phyloP scores from a whole-genome alignment of 2,329 filamentous ascomycete genomes.

The Cladosporium sp. region DNA sequence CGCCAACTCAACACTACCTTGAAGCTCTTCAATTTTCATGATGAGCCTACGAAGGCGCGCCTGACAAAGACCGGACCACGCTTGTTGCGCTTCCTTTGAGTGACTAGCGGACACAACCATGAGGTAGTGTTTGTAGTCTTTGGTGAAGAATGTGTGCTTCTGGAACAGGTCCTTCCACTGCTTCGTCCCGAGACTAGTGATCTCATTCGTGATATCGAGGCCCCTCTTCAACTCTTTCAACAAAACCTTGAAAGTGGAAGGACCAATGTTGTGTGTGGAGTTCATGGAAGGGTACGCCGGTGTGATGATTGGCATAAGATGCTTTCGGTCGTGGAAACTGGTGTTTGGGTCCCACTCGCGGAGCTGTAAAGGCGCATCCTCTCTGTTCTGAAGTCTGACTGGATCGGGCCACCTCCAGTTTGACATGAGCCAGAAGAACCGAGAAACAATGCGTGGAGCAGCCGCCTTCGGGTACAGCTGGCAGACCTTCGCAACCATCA shows the following conservation, averaged over 20 bases:
- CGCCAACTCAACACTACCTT: slow-evolving; percentile 68
- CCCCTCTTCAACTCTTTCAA: slow-evolving; percentile 76
- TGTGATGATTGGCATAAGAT: slow-evolving; percentile 97
- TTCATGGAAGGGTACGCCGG: slow-evolving; percentile 98
- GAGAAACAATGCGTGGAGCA: slow-evolving; percentile 79
- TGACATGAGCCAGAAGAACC: slow-evolving; percentile 89
- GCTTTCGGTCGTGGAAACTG: slow-evolving; percentile 74
- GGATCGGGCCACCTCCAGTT: slow-evolving; percentile 93
- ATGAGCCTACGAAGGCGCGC: slow-evolving; percentile 88
- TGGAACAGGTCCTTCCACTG: slow-evolving; percentile 85
- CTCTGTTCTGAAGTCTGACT: slow-evolving; percentile 83
- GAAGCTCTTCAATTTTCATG: slow-evolving; percentile 72
- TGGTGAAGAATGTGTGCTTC: slow-evolving; percentile 89
- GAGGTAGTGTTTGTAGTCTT: slow-evolving; percentile 92
- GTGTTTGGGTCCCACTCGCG: slow-evolving; percentile 92
- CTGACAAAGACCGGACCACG: slow-evolving; percentile 88
- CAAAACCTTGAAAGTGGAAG: slow-evolving; percentile 80
- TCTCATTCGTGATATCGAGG: slow-evolving; percentile 69
- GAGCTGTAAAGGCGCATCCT: slow-evolving; percentile 73
- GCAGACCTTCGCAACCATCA: slow-evolving; percentile 92
- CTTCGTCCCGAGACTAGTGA: slow-evolving; percentile 64
- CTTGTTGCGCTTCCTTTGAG: slow-evolving; percentile 75
- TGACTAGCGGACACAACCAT: slow-evolving; percentile 78
- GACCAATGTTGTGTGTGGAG: slow-evolving; percentile 87
- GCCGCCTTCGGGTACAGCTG: slow-evolving; percentile 93